phyloP scores from a whole-genome alignment of 352 stramenopile species.

The Nothophytophthora sp. region DNA sequence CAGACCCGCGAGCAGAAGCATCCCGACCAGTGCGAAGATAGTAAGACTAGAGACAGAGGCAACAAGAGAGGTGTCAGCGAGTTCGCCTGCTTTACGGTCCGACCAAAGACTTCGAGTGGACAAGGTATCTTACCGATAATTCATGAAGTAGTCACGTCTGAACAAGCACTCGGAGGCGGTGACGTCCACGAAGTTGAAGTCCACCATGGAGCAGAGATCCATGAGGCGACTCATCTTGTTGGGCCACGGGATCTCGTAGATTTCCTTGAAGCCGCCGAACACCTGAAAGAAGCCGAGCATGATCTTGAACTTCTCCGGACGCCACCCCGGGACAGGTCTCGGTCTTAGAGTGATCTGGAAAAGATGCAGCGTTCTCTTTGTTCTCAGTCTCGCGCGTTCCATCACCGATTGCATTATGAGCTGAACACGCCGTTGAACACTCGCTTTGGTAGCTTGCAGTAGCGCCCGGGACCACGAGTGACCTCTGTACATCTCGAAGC shows the following conservation, averaged over 20 bases:
- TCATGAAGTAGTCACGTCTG: constrained; percentile 61
- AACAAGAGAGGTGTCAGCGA: background rate
- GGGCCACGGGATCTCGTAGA: constrained; percentile 76
- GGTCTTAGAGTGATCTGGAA: constrained; percentile 43
- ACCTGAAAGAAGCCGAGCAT: constrained; percentile 79
- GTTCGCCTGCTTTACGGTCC: too few species aligned
- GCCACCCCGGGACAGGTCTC: constrained; percentile 29
- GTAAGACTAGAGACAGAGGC: constrained; percentile 29
- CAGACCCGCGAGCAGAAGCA: constrained; percentile 36
- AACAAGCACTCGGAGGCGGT: constrained; percentile 71
- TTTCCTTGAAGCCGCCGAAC: constrained; percentile 69
- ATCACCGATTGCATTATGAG: constrained; percentile 15
- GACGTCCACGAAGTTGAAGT: constrained; percentile 71
- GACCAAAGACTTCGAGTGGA: too few species aligned
- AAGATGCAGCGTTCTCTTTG: constrained; percentile 4
- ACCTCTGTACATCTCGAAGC: constrained; percentile 50
- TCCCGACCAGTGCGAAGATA: constrained; percentile 37
- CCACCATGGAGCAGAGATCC: constrained; percentile 65
- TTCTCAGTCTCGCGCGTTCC: constrained; percentile 1
- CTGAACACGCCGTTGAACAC: constrained; percentile 2
- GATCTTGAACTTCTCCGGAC: constrained; percentile 81
- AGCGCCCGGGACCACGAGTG: constrained; percentile 16
- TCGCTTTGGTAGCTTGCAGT: constrained; percentile 21
- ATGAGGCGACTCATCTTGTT: constrained; percentile 57
- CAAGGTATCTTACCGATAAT: constrained; percentile 44